Percentiles rank a stretch among this genome's conserved stretches.
These are phyloP conservation scores for Calonectria honghensis DNA, from an alignment of 2,329 filamentous ascomycete species.

Conservation along the genomic window DNA sequence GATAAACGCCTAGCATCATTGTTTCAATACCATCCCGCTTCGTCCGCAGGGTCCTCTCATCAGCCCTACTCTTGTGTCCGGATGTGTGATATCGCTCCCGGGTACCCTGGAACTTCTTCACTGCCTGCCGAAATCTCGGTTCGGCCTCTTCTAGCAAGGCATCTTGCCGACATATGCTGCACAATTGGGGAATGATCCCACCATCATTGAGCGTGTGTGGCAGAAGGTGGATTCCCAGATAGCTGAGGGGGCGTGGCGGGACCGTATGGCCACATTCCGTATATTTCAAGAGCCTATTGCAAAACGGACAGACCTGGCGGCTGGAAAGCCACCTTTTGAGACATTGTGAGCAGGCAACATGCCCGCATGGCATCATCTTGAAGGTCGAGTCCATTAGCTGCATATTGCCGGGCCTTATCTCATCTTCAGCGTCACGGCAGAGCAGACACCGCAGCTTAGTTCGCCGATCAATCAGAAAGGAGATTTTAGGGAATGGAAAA, in stretches of 20 bases:
- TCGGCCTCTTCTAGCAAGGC: conserved; percentile 37
- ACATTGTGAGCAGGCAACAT: conserved; percentile 58
- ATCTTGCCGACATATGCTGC: conserved; percentile 44
- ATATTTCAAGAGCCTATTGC: conserved; percentile 55
- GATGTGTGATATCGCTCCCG: conserved; percentile 40
- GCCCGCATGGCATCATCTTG: conserved; percentile 61
- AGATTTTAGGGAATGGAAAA: conserved; percentile 55
- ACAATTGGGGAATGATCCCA: conserved; percentile 55
- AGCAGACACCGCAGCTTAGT: conserved; percentile 52
- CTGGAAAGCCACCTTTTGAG: conserved; percentile 53
- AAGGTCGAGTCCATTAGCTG: conserved; percentile 47
- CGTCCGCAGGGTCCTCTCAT: conserved; percentile 43
- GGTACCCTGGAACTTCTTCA: conserved; percentile 40
- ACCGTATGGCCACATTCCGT: conserved; percentile 57
- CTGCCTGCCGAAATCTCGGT: conserved; percentile 41
- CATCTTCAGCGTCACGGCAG: conserved; percentile 48
- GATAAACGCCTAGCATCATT: conserved; percentile 47
- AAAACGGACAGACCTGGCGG: conserved; percentile 60
- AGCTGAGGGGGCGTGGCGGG: conserved; percentile 51
- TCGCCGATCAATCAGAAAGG: conserved; percentile 55
- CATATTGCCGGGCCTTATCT: conserved; percentile 46
- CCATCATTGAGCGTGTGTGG: conserved; percentile 58
- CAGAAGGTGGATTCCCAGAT: conserved; percentile 57
- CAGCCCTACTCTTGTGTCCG: conserved; percentile 35
- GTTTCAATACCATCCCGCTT: conserved; percentile 50